Base-by-base conservation (phyloP, 257 asterid species). In the Henckelia pumila region DNA sequence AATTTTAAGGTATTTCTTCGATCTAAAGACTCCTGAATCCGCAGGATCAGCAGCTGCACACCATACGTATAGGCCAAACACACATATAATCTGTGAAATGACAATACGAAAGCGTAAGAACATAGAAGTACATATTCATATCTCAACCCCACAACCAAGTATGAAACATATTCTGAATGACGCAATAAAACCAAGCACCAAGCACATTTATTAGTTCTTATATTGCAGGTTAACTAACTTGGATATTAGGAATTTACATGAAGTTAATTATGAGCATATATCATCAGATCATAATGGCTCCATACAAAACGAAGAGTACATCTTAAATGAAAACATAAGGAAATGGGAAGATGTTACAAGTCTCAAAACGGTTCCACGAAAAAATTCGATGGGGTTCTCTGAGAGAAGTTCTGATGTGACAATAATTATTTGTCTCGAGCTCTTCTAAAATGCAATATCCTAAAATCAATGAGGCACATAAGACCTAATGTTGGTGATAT, bases 41-140 rank as follows among this genome's bases (percentile, higher is more conserved):
- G 99, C 96, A 74, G 99, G 99, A 82, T 94, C 99, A 57, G 95
- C 79, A 40, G 81, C 99, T 20, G 96, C 97, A 53, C 99, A 91
- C 96, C 99, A 91, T 63, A 94, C 83, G 77, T 94, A 94, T 59
- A 94, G 85, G 69, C 97, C 82, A 67, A 94, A 89, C 35, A 82
- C 91, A 47, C 87, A 76, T 52, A 83, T 71, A 66, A 94, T 83
- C 99, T 94, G 92, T 59, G 76, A 71, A 73, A 61, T 23, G 28
- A 64, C 21, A 29, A 30, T n/a, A 56, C 1, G 13, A 17, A 16
- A 29, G 26, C 20, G 32, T 16, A 28, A 72, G 56, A 33, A 22
- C 17, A 59, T 59, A 33, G 4, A 17, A 29, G 21, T 32, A 4
- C 16, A 5, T 2, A 26, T 70, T 21, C n/a, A 49, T 6, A 26